These are phyloP conservation scores for Cladophialophora yegresii DNA, from an alignment of 2,329 filamentous ascomycete genomes.

Conservation along the genomic window DNA sequence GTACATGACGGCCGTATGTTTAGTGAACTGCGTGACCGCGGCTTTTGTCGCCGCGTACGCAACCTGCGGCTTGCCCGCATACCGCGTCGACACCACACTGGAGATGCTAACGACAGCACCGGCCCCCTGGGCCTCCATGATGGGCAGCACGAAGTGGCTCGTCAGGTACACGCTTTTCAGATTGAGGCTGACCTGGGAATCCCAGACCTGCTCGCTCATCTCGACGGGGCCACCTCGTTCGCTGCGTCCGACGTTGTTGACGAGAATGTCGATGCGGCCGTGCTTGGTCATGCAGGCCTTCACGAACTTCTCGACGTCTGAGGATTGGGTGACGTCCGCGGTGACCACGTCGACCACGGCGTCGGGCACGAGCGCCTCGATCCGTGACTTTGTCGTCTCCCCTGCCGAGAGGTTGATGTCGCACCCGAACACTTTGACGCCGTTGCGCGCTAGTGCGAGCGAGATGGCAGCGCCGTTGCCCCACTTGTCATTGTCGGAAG, in stretches of 20 bases:
- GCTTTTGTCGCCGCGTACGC: constrained; percentile 55
- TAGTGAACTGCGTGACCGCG: constrained; percentile 51
- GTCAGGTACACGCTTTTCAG: constrained; percentile 59
- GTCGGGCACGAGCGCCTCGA: constrained; percentile 15
- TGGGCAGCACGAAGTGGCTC: constrained; percentile 55
- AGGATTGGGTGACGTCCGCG: constrained; percentile 41
- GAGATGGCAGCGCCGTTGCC: constrained; percentile 31
- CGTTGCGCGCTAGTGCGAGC: constrained; percentile 25
- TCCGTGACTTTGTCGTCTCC: constrained; percentile 19
- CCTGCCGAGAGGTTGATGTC: constrained; percentile 26
- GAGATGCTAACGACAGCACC: constrained; percentile 54
- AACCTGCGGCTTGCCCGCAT: constrained; percentile 55
- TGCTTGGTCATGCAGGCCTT: constrained; percentile 55
- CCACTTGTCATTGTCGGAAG: constrained; percentile 19
- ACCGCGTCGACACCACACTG: constrained; percentile 56
- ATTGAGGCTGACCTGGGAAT: constrained; percentile 57
- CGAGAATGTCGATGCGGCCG: constrained; percentile 60
- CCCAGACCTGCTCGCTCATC: constrained; percentile 55
- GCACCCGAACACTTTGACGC: constrained; percentile 29
- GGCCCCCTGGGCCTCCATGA: constrained; percentile 55
- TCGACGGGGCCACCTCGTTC: constrained; percentile 55
- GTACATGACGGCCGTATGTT: constrained; percentile 53
- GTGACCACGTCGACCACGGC: constrained; percentile 24
- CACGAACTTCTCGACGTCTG: constrained; percentile 56
- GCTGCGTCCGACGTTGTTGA: constrained; percentile 63